Evolutionary conservation across 441 rosid genomes (phyloP).

Genomic region (Kokia cookei): DNA sequence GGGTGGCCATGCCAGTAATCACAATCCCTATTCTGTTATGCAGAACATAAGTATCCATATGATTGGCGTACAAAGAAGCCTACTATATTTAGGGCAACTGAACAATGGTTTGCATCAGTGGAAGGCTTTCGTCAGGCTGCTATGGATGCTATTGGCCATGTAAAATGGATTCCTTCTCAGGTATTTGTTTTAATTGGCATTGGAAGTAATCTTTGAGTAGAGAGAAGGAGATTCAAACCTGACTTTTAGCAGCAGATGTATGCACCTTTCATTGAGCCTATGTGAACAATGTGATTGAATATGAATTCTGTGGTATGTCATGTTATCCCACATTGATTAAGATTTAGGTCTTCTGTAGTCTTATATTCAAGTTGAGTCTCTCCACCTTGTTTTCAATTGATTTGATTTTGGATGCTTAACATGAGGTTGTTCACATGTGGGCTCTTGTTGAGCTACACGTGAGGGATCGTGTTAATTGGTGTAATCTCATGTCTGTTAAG

Average conservation of each 20-base stretch:
- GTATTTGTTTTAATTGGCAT: conserved; percentile 32
- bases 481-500: background rate
- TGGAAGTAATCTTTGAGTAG: background rate
- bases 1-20: conserved; percentile 11
- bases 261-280: background rate
- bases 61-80: conserved; percentile 99
- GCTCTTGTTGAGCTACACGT: background rate
- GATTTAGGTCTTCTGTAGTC: background rate
- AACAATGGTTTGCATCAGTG: conserved; percentile 99
- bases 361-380: background rate
- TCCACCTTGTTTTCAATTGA: background rate
- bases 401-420: background rate
- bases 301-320: background rate
- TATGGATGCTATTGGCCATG: conserved; percentile 75
- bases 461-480: background rate
- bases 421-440: background rate
- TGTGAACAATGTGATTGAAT: background rate
- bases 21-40: conserved; percentile 18
- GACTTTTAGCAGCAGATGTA: background rate
- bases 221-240: background rate
- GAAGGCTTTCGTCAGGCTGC: conserved; percentile 84
- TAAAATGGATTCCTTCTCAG: conserved; percentile 95
- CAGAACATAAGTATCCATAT: conserved; percentile 94
- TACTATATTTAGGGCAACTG: conserved; percentile 95
- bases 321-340: background rate